Conservation (phyloP, 257 asterid genomes). For the Nicotiana otophora region DNA sequence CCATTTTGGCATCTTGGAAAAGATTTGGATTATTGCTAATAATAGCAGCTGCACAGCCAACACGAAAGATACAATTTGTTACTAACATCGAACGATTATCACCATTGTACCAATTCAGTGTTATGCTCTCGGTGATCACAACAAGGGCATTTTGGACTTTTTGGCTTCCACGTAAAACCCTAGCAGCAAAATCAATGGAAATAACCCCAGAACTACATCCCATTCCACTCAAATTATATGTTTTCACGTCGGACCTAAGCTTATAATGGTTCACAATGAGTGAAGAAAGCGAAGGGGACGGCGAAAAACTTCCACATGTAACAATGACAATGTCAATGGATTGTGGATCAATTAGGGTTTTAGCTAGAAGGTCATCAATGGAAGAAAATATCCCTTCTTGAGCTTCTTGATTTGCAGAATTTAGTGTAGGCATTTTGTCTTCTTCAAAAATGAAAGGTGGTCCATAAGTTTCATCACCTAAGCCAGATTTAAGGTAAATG, state of each 20-base stretch:
- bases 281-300: conserved; percentile 53
- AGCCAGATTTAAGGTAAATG: conserved; percentile 48
- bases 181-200: conserved; percentile 52
- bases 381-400: conserved; percentile 54
- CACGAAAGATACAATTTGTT: conserved; percentile 56
- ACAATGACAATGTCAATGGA: conserved; percentile 48
- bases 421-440: conserved; percentile 24
- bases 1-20: conserved; percentile 41
- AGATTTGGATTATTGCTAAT: conserved; percentile 37
- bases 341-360: conserved; percentile 33
- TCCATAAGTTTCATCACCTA: conserved; percentile 63
- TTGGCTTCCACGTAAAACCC: conserved; percentile 33
- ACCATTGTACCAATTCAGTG: conserved; percentile 62
- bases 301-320: conserved; percentile 53
- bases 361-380: conserved; percentile 35
- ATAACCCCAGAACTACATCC: conserved; percentile 66
- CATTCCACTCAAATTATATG: conserved; percentile 65
- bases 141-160: conserved; percentile 51
- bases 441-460: conserved; percentile 52
- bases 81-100: conserved; percentile 65
- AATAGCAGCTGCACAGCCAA: conserved; percentile 57
- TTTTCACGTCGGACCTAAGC: conserved; percentile 51
- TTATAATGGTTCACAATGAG: conserved; percentile 42
- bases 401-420: conserved; percentile 53
- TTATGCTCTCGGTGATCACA: conserved; percentile 47